Conservation (phyloP, 75 land plant genomes). For the Picea glauca region DNA sequence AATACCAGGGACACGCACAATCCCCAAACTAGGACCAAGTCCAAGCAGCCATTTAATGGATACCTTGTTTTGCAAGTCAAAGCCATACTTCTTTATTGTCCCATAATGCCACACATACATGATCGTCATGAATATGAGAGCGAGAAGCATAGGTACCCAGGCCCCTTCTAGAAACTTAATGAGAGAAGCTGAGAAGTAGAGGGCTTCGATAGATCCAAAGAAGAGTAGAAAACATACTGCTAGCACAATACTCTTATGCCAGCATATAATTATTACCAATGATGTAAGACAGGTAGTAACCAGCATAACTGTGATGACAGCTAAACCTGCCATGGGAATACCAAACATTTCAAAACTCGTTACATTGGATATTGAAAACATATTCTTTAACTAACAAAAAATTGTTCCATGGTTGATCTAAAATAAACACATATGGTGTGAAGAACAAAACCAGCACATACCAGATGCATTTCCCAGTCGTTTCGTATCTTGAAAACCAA, state of each 20-base stretch:
- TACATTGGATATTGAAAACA: not conserved
- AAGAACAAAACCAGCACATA: not conserved
- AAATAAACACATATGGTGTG: not conserved
- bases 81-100: slow-evolving; percentile 34
- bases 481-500: slow-evolving; percentile 24
- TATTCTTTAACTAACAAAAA: not conserved
- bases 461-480: slow-evolving; percentile 44
- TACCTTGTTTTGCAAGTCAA: slow-evolving; percentile 48
- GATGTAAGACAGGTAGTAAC: slow-evolving; percentile 84
- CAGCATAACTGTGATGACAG: slow-evolving; percentile 79
- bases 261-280: slow-evolving; percentile 60
- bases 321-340: slow-evolving; percentile 45
- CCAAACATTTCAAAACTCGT: not conserved
- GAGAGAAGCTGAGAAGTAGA: slow-evolving; percentile 39
- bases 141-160: slow-evolving; percentile 39
- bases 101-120: slow-evolving; percentile 52
- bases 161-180: slow-evolving; percentile 42
- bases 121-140: slow-evolving; percentile 39
- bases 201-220: slow-evolving; percentile 36
- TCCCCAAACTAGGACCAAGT: slow-evolving; percentile 39
- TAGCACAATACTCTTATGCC: slow-evolving; percentile 42
- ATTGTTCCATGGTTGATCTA: not conserved
- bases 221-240: slow-evolving; percentile 55
- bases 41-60: slow-evolving; percentile 27
- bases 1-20: slow-evolving; percentile 42